Base-by-base conservation (phyloP, 208 protist species). In the Tetramitus jugosus region DNA sequence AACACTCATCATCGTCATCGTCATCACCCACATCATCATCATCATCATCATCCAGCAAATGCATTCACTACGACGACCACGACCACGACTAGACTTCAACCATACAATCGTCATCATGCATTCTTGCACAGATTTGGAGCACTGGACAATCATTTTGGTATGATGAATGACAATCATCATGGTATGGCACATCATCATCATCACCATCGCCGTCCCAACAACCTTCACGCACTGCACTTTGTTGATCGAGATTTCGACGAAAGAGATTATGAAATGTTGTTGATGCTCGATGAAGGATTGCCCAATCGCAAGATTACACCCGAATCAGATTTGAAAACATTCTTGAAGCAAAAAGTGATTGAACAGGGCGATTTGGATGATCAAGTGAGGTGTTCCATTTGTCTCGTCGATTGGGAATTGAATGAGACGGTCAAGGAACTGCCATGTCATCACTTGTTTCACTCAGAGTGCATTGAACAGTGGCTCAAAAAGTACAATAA, bases 201-300 rank as follows among this genome's bases (percentile, higher is more conserved):
- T n/a, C n/a, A n/a, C n/a, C n/a, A n/a, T n/a, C n/a, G n/a, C n/a
- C n/a, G n/a, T n/a, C n/a, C n/a, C n/a, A n/a, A n/a, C n/a, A n/a
- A n/a, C n/a, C n/a, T n/a, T n/a, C n/a, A n/a, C n/a, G n/a, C n/a
- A n/a, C n/a, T n/a, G n/a, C n/a, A n/a, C n/a, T n/a, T n/a, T n/a
- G n/a, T n/a, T n/a, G n/a, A n/a, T n/a, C n/a, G 60, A 65, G 65
- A 71, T 49, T 52, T 71, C 7, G 39, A 71, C 33, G 37, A 46
- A 46, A 43, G 39, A 35, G 65, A 71, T 33, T 71, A 71, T 71
- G 65, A 71, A 31, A 39, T 52, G 7, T 49, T 71, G 33, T 13
- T 71, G 23, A 14, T 35, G 33, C 31, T 71, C 0, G 65, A 71
- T 71, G 60, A 65, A 42, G 2, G 40, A 7, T 10, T 56, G 10